These are phyloP conservation scores for Diplodia corticola DNA, from an alignment of 2,329 filamentous ascomycete species.

Conservation along the genomic window DNA sequence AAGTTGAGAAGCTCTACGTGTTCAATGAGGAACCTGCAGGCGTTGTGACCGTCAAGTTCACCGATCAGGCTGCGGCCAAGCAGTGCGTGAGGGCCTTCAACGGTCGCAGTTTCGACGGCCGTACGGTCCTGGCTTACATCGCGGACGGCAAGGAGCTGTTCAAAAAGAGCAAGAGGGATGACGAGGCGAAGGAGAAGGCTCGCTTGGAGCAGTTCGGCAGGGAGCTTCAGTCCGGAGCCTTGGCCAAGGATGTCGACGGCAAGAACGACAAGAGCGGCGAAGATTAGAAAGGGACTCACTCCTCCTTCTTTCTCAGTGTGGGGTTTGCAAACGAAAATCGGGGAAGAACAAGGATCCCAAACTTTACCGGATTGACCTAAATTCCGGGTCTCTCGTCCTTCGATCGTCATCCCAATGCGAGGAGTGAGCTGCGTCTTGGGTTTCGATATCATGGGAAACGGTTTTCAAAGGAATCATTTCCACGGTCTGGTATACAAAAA, in stretches of 20 bases:
- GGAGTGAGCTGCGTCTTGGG: not conserved
- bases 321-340: not conserved
- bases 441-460: not conserved
- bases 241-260: constrained; percentile 6
- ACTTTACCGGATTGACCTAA: not conserved
- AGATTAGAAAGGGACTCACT: not conserved
- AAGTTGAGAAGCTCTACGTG: constrained; percentile 86
- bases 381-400: not conserved
- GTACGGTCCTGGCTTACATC: constrained; percentile 69
- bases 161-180: constrained; percentile 60
- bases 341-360: not conserved
- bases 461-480: not conserved
- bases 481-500: not conserved
- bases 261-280: not conserved
- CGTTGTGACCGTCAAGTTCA: constrained; percentile 81
- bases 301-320: not conserved
- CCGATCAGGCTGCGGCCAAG: constrained; percentile 66
- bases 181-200: constrained; percentile 53
- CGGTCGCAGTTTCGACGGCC: constrained; percentile 75
- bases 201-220: constrained; percentile 52
- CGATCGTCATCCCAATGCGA: not conserved
- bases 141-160: constrained; percentile 72
- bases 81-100: constrained; percentile 72
- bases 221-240: constrained; percentile 41
- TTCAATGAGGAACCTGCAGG: constrained; percentile 86